Evolutionary conservation across 148 eudicot genomes (phyloP), one percentile per base, ranked within the genome.

Genomic region (Spergularia bocconei): DNA sequence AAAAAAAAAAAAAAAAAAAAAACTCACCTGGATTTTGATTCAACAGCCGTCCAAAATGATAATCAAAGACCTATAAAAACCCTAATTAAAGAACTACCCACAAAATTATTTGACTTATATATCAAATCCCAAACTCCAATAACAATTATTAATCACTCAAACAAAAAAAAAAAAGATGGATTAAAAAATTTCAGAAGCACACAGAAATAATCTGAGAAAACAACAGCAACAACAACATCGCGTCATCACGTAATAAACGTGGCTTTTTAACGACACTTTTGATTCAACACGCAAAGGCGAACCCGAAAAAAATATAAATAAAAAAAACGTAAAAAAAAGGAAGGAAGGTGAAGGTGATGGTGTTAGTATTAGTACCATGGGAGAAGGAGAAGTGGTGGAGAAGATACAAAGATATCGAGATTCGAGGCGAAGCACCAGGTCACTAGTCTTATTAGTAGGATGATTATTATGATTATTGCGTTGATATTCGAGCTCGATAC

Each of bases 241-340:
- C 36, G 36, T 29, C 36, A 65, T 14, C 80, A 67, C 63, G 70
- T 59, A 81, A 72, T 38, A 61, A 65, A 81, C 77, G 74, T 67
- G 83, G 33, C 55, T 17, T 55, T 52, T 29, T 51, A 4, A 53
- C 5, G 63, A 57, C 50, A 15, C 62, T 84, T 79, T 78, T 48
- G 44, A 71, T 72, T 63, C 17, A 21, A 79, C 86, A 89, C 88
- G 90, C 90, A 89, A 89, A 89, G 92, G 79, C 19, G 39, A 69
- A 53, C 56, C 36, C 36, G 4, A 47, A 2, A 61, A 57, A 36
- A 15, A 13, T 2, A 67, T 4, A 44, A 13, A 8, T 6, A 16
- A 9, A 71, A 57, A 16, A 11, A 52, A 52, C 36, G 36, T 29
- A 38, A n/a, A 16, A 23, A 17, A 29, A 4, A 10, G 38, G 20